Percentiles rank a stretch among this genome's conserved stretches.
Evolutionary conservation across 495 filamentous ascomycete species (phyloP).

Genomic region (Neurospora sp.): DNA sequence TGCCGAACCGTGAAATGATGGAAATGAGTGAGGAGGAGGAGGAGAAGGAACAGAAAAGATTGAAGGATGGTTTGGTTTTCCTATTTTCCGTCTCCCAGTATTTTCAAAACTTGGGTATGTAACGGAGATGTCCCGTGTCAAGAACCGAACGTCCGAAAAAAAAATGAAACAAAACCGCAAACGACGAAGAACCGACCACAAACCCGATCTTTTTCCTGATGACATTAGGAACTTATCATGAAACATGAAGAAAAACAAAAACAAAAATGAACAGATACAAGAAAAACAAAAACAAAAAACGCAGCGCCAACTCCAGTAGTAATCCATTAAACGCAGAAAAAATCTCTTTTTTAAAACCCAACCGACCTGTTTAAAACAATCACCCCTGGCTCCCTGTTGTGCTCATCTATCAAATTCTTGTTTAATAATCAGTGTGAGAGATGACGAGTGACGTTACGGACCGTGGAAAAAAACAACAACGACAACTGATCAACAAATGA

Average conservation of each 20-base stretch:
- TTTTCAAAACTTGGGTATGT: background rate
- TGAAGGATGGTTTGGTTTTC: background rate
- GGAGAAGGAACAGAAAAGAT: background rate
- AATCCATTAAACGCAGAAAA: slow-evolving; percentile 8
- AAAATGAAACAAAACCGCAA: background rate
- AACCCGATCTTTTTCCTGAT: background rate
- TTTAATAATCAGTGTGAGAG: slow-evolving; percentile 20
- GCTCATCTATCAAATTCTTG: slow-evolving; percentile 23
- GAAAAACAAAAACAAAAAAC: background rate
- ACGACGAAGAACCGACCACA: background rate
- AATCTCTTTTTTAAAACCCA: slow-evolving; percentile 20
- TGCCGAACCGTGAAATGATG: background rate
- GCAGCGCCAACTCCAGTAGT: slow-evolving; percentile 15
- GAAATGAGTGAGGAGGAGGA: background rate
- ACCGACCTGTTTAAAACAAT: background rate
- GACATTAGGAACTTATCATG: background rate
- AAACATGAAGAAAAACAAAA: background rate
- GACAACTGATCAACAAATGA: slow-evolving; percentile 40
- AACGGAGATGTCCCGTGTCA: background rate
- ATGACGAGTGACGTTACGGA: slow-evolving; percentile 23
- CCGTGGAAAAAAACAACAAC: background rate
- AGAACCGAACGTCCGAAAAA: background rate
- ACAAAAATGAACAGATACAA: background rate
- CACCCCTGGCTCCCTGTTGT: background rate
- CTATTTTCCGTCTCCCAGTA: background rate